Percentiles rank a stretch among this genome's conserved stretches.
These are phyloP conservation scores for Cyclotella choctawhatcheeana DNA, from an alignment of 108 stramenopile species.

Conservation along the genomic window DNA sequence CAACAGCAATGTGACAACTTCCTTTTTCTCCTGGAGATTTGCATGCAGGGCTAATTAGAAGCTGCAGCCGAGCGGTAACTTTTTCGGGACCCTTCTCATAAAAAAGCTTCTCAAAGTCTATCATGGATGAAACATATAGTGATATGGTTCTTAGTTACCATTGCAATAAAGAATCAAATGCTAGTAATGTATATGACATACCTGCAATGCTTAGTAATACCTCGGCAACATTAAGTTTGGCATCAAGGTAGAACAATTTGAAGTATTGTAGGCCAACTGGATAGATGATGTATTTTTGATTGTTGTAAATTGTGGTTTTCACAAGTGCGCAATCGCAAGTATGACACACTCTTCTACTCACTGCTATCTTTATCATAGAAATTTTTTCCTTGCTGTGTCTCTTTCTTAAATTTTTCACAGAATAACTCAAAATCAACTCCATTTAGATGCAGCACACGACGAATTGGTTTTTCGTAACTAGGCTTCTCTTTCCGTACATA, in stretches of 20 bases:
- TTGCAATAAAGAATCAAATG: neutral
- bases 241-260: constrained; percentile 1
- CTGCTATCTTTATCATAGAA: neutral
- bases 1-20: neutral
- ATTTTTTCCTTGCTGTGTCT: neutral
- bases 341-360: neutral
- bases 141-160: neutral
- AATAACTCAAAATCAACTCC: too few species aligned
- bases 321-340: too few species aligned
- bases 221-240: neutral
- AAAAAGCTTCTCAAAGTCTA: neutral
- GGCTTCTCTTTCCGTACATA: too few species aligned
- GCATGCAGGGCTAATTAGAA: neutral
- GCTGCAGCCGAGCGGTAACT: neutral
- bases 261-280: neutral
- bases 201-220: constrained; percentile 10
- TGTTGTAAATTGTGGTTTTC: neutral
- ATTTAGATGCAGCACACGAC: too few species aligned
- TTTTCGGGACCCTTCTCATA: neutral
- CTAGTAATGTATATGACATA: neutral
- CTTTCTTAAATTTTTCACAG: neutral
- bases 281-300: too few species aligned
- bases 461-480: too few species aligned
- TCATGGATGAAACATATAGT: neutral
- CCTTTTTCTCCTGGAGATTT: neutral